Conservation (phyloP, 805 yeast species). For the Cyberlindnera saturnus region DNA sequence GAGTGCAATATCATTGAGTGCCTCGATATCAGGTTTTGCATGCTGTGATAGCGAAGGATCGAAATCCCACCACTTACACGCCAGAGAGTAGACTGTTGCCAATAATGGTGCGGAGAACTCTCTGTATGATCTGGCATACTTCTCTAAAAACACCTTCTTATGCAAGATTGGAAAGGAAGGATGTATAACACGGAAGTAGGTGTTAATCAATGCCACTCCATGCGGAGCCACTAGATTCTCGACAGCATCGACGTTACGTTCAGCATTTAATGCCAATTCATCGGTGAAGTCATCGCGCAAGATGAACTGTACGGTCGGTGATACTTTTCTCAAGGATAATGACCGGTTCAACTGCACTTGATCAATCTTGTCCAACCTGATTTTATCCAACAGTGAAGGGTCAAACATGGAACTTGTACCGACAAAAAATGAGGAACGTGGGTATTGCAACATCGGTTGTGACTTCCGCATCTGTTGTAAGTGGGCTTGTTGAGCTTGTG, state of each 20-base stretch:
- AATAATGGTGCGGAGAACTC: conserved; percentile 87
- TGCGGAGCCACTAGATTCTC: conserved; percentile 88
- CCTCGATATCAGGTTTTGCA: conserved; percentile 72
- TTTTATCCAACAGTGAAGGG: conserved; percentile 55
- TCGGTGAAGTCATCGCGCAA: conserved; percentile 77
- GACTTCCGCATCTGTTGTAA: conserved; percentile 12
- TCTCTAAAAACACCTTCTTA: conserved; percentile 85
- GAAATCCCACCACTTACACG: conserved; percentile 89
- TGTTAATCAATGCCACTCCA: conserved; percentile 73
- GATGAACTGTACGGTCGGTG: conserved; percentile 68
- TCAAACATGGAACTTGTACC: conserved; percentile 89
- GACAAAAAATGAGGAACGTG: conserved; percentile 81
- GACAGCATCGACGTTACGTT: conserved; percentile 74
- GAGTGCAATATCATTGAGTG: conserved; percentile 63
- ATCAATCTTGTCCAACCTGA: conserved; percentile 64
- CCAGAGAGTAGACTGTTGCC: conserved; percentile 85
- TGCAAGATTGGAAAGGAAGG: conserved; percentile 90
- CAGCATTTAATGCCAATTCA: conserved; percentile 59
- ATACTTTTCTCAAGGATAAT: conserved; percentile 71
- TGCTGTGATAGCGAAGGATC: conserved; percentile 64
- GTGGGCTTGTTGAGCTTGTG: conserved; percentile 4
- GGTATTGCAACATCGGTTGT: conserved; percentile 62
- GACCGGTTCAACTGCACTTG: conserved; percentile 70
- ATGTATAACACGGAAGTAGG: conserved; percentile 80
- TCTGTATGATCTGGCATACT: conserved; percentile 83